These are phyloP conservation scores for Thalassiosira livingstoniorum DNA, from an alignment of 352 stramenopile genomes.

Conservation along the genomic window DNA sequence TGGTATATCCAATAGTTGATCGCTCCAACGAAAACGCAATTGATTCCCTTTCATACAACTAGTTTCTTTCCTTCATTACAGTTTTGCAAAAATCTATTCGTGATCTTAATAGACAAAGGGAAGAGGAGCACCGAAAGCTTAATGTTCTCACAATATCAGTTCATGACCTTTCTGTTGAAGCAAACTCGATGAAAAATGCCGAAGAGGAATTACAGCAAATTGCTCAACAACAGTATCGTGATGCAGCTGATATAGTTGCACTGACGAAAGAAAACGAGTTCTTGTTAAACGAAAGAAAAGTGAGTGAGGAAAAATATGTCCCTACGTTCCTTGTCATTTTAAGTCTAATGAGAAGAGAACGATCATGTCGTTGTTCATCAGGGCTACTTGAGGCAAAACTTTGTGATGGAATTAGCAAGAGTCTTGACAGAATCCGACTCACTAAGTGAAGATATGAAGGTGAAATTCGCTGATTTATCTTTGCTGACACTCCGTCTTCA, in stretches of 20 bases:
- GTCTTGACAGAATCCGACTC: background rate
- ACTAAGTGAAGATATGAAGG: background rate
- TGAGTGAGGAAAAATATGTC: background rate
- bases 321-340: background rate
- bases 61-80: background rate
- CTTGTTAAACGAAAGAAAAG: background rate
- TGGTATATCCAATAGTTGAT: background rate
- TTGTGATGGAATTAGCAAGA: background rate
- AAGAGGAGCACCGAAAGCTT: no score
- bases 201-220: background rate
- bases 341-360: background rate
- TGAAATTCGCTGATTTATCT: background rate
- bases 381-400: background rate
- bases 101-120: background rate
- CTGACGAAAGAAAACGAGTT: background rate
- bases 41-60: background rate
- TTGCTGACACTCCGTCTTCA: background rate
- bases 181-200: background rate
- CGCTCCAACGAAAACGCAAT: background rate
- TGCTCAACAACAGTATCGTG: background rate
- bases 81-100: background rate
- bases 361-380: no score
- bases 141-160: background rate
- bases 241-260: background rate
- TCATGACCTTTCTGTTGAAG: background rate